Conservation (phyloP, 192 early-diverging fungal species). For the Backusella sp. region DNA sequence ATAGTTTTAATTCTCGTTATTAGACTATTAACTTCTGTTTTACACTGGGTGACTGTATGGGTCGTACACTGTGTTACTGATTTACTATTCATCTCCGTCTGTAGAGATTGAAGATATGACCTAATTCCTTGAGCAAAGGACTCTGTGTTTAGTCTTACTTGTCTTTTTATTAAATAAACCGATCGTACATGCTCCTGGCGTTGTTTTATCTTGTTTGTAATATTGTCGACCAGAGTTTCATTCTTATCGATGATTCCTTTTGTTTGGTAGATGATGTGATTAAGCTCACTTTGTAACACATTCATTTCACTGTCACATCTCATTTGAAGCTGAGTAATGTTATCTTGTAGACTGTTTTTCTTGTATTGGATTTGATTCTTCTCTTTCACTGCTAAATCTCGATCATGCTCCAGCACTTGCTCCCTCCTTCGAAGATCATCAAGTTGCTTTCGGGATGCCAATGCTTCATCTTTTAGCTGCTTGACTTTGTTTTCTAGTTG, state of each 20-base stretch:
- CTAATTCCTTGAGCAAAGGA: conserved; percentile 4
- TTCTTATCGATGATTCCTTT: conserved; percentile 9
- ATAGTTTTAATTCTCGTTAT: conserved; percentile 13
- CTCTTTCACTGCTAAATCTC: conserved; percentile 16
- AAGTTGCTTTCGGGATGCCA: conserved; percentile 24
- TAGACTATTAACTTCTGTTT: conserved; percentile 19
- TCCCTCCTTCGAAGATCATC: conserved; percentile 24
- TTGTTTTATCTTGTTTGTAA: conserved; percentile 3
- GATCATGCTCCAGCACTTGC: conserved; percentile 15
- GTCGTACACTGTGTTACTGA: not conserved
- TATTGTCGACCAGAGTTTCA: conserved; percentile 3
- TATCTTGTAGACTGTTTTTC: conserved; percentile 10
- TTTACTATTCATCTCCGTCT: conserved; percentile 8
- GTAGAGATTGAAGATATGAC: not conserved
- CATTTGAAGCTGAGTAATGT: not conserved
- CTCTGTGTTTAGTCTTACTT: not conserved
- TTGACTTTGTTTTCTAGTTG: conserved; percentile 29
- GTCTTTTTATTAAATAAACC: not conserved
- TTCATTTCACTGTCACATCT: conserved; percentile 17
- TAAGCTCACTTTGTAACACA: conserved; percentile 9
- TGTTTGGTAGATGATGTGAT: not conserved
- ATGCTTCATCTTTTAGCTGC: conserved; percentile 28
- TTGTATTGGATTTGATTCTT: conserved; percentile 26
- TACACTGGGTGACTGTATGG: conserved; percentile 8
- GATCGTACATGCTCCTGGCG: not conserved